These are phyloP conservation scores for Cryptomeria japonica DNA, from an alignment of 75 land plant genomes.

Conservation along the genomic window DNA sequence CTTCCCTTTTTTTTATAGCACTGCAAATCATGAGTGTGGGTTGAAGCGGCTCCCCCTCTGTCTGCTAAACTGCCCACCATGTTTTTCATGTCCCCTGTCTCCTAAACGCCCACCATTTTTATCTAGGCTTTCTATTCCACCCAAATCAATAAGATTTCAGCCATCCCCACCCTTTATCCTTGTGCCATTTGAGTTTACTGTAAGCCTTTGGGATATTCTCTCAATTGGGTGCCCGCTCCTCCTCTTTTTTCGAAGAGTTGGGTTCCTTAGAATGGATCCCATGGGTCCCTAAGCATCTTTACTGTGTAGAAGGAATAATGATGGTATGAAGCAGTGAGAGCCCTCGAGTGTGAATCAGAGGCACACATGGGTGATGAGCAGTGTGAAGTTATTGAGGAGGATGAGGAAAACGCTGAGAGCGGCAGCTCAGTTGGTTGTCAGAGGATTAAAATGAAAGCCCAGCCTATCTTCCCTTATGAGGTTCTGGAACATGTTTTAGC, in stretches of 20 bases:
- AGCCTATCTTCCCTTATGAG: constrained; percentile 48
- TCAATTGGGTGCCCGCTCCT: not conserved
- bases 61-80: constrained; percentile 8
- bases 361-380: not conserved
- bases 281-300: not conserved
- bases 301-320: not conserved
- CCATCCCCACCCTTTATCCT: not conserved
- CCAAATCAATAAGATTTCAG: not conserved
- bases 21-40: not conserved
- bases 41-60: not conserved
- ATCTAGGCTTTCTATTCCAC: not conserved
- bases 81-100: constrained; percentile 3
- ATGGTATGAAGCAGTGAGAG: not conserved
- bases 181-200: not conserved
- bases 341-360: not conserved
- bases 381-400: not conserved
- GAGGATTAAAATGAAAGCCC: not conserved
- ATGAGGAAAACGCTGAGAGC: not conserved
- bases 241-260: not conserved
- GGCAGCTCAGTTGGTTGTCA: not conserved
- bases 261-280: not conserved
- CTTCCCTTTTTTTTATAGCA: not conserved
- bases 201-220: not conserved
- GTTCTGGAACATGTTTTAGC: constrained; percentile 65
- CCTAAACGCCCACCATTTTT: not conserved